A percentile compares a stretch with the other conserved stretches of the same genome.
Evolutionary conservation across 1,284 basidiomycete species (phyloP).

Genomic region (Schizophyllum amplum): DNA sequence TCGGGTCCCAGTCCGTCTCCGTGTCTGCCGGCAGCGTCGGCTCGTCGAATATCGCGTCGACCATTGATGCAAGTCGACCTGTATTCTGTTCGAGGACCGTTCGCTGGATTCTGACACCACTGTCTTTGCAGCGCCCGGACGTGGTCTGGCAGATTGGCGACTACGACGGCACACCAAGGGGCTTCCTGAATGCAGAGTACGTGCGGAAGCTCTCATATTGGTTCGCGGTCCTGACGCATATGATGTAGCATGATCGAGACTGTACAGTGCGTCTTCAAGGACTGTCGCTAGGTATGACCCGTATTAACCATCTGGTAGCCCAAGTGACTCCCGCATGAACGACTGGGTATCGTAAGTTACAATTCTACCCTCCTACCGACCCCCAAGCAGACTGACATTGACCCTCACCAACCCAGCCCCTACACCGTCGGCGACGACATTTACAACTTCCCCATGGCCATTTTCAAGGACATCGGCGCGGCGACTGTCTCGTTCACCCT

Average conservation of each 20-base stretch:
- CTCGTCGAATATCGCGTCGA: conserved; percentile 25
- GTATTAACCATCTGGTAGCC: conserved; percentile 17
- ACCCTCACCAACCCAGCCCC: conserved; percentile 12
- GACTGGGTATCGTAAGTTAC: conserved; percentile 18
- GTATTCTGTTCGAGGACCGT: too few relatives aligned
- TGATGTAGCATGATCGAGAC: conserved; percentile 27
- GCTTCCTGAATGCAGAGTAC: conserved; percentile 33
- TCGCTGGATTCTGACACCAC: too few relatives aligned
- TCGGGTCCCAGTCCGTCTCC: conserved; percentile 23
- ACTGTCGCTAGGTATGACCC: not conserved
- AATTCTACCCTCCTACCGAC: not conserved
- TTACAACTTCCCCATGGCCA: conserved; percentile 29
- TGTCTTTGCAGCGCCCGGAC: conserved; percentile 17
- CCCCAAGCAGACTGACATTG: too few relatives aligned
- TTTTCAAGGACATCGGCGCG: conserved; percentile 27
- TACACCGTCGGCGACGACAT: conserved; percentile 22
- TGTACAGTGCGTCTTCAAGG: conserved; percentile 25
- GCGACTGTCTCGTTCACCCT: conserved; percentile 22
- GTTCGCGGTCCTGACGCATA: not conserved
- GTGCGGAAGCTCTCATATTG: conserved; percentile 1
- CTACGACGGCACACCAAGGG: conserved; percentile 30
- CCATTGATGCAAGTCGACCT: not conserved
- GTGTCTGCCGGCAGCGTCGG: conserved; percentile 23
- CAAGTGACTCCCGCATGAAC: conserved; percentile 27
- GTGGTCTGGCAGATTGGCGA: conserved; percentile 33